Conservation (phyloP, 345 rosid genomes). For the Camelina neglecta region DNA sequence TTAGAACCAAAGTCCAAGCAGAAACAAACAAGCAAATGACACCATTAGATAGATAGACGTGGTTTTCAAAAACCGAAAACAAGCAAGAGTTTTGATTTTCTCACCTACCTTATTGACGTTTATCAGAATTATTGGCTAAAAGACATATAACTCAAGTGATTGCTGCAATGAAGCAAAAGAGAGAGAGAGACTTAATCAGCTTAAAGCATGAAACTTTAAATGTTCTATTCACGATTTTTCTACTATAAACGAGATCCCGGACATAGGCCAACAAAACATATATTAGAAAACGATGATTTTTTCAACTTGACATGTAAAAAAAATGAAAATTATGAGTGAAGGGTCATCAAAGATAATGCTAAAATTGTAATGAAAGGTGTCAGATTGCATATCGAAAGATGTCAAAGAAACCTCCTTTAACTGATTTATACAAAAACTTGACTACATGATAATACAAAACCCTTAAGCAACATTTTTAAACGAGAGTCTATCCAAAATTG, state of each 20-base stretch:
- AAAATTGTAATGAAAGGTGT: neutral
- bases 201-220: slow-evolving; percentile 47
- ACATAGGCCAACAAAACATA: slow-evolving; percentile 17
- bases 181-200: slow-evolving; percentile 18
- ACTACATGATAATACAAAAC: slow-evolving; percentile 3
- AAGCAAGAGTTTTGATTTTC: slow-evolving; percentile 32
- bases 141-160: slow-evolving; percentile 47
- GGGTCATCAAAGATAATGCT: slow-evolving; percentile 42
- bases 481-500: neutral
- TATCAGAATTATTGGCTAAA: slow-evolving; percentile 47
- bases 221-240: slow-evolving; percentile 38
- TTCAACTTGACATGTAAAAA: slow-evolving; percentile 20
- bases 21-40: slow-evolving; percentile 32
- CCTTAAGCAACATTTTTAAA: slow-evolving; percentile 25
- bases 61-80: slow-evolving; percentile 26
- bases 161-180: slow-evolving; percentile 45
- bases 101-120: slow-evolving; percentile 48
- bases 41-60: slow-evolving; percentile 26
- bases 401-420: slow-evolving; percentile 15
- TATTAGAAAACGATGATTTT: slow-evolving; percentile 14
- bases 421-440: slow-evolving; percentile 17
- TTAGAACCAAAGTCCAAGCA: slow-evolving; percentile 26
- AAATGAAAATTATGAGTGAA: slow-evolving; percentile 46
- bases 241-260: slow-evolving; percentile 15
- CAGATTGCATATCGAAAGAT: neutral